phyloP scores from a whole-genome alignment of 2,329 filamentous ascomycete genomes.

The Parafenestella ontariensis region DNA sequence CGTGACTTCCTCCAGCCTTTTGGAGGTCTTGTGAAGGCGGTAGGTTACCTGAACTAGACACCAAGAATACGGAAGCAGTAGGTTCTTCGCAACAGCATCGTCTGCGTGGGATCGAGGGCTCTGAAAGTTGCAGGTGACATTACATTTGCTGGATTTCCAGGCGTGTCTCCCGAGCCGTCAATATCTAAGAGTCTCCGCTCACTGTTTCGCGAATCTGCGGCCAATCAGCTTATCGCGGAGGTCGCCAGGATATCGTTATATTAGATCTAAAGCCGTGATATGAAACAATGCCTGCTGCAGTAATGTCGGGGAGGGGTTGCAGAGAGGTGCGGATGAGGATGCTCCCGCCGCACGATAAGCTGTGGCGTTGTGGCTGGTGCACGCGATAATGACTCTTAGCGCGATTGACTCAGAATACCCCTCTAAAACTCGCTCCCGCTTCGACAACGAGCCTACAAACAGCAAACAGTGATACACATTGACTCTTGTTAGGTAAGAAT shows the following conservation, averaged over 20 bases:
- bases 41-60: too few species aligned
- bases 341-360: background rate
- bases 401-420: constrained; percentile 31
- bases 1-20: background rate
- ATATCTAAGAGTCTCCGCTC: too few species aligned
- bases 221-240: too few species aligned
- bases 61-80: too few species aligned
- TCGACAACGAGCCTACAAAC: constrained; percentile 17
- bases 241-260: too few species aligned
- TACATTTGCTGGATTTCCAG: too few species aligned
- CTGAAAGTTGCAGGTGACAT: too few species aligned
- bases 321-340: background rate
- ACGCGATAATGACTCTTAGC: constrained; percentile 14
- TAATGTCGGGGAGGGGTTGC: background rate
- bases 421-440: constrained; percentile 26
- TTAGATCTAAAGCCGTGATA: too few species aligned
- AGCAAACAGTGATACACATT: background rate
- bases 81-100: too few species aligned
- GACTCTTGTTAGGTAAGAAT: background rate
- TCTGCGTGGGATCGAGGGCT: too few species aligned
- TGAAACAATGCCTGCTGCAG: background rate
- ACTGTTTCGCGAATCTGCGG: too few species aligned
- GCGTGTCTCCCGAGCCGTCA: too few species aligned
- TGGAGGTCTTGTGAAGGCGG: background rate
- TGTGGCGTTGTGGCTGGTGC: constrained; percentile 24